Evolutionary conservation across 164 flowering plant genomes (phyloP).

Genomic region (Aristolochia californica): DNA sequence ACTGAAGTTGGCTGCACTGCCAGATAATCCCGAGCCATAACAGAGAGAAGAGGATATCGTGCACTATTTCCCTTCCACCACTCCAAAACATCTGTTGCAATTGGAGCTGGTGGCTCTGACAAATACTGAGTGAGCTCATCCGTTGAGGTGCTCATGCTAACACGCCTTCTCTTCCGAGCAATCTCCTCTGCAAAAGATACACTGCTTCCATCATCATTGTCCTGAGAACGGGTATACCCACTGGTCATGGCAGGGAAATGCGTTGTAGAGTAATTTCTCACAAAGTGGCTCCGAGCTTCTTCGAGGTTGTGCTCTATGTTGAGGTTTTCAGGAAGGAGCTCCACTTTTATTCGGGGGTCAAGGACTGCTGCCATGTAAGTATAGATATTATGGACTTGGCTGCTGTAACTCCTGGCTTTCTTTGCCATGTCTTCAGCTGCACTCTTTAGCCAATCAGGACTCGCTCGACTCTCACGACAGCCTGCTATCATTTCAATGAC

Average conservation of each 20-base stretch:
- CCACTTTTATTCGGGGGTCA: slow-evolving; percentile 86
- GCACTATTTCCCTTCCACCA: slow-evolving; percentile 91
- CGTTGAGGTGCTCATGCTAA: slow-evolving; percentile 46
- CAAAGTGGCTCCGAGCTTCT: slow-evolving; percentile 65
- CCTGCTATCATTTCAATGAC: slow-evolving; percentile 56
- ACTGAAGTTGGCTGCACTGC: slow-evolving; percentile 72
- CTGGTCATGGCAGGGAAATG: slow-evolving; percentile 51
- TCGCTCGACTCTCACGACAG: slow-evolving; percentile 60
- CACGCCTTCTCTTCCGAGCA: slow-evolving; percentile 79
- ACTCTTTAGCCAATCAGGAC: slow-evolving; percentile 73
- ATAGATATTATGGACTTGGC: slow-evolving; percentile 63
- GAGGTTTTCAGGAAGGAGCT: slow-evolving; percentile 71
- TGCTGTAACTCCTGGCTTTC: slow-evolving; percentile 47
- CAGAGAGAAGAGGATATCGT: slow-evolving; percentile 73
- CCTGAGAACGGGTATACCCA: slow-evolving; percentile 32
- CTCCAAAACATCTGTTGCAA: slow-evolving; percentile 72
- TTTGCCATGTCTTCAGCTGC: slow-evolving; percentile 76
- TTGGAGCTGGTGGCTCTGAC: slow-evolving; percentile 74
- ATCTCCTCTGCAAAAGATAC: slow-evolving; percentile 94
- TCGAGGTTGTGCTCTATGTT: slow-evolving; percentile 54
- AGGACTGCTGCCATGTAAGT: slow-evolving; percentile 89
- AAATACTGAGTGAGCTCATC: slow-evolving; percentile 88
- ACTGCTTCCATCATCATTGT: slow-evolving; percentile 45
- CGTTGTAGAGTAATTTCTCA: slow-evolving; percentile 51
- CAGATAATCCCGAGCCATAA: slow-evolving; percentile 89